These are phyloP conservation scores for Uronychia setigera DNA, from an alignment of 73 alveolate genomes.

Conservation along the genomic window DNA sequence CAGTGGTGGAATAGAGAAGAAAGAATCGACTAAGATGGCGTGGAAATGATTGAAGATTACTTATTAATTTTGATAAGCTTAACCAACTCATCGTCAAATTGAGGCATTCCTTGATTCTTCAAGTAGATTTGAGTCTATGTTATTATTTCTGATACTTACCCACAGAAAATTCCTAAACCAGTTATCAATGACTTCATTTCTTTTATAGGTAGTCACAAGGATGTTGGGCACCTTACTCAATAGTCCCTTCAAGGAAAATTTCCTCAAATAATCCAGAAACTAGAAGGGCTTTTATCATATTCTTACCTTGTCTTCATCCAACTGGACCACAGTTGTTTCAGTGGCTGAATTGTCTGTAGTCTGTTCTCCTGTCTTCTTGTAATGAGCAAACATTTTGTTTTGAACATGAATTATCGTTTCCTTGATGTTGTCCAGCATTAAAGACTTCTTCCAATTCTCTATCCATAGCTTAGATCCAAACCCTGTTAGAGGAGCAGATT, in stretches of 20 bases:
- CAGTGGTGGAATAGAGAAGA: not conserved
- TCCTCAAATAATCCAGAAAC: conserved; percentile 19
- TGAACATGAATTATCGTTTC: conserved; percentile 1
- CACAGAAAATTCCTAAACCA: conserved; percentile 58
- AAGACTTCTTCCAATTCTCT: conserved; percentile 43
- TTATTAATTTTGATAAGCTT: no score
- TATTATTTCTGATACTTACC: conserved; percentile 13
- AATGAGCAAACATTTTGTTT: not conserved
- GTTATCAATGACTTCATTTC: conserved; percentile 57
- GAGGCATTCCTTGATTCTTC: not conserved
- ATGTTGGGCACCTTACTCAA: conserved; percentile 54
- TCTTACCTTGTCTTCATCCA: conserved; percentile 20
- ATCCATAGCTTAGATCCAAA: conserved; percentile 42
- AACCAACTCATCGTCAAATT: not conserved
- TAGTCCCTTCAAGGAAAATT: conserved; percentile 58
- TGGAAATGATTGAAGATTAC: not conserved
- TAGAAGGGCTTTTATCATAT: no score
- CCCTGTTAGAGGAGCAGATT: not conserved
- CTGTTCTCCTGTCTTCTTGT: not conserved
- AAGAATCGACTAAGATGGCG: not conserved
- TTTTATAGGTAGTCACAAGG: conserved; percentile 61
- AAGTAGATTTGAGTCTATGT: not conserved
- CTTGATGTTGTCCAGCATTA: conserved; percentile 36
- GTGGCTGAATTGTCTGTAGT: not conserved
- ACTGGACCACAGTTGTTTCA: not conserved